Conservation (phyloP, 768 basidiomycete species). For the Pisolithus microcarpus region DNA sequence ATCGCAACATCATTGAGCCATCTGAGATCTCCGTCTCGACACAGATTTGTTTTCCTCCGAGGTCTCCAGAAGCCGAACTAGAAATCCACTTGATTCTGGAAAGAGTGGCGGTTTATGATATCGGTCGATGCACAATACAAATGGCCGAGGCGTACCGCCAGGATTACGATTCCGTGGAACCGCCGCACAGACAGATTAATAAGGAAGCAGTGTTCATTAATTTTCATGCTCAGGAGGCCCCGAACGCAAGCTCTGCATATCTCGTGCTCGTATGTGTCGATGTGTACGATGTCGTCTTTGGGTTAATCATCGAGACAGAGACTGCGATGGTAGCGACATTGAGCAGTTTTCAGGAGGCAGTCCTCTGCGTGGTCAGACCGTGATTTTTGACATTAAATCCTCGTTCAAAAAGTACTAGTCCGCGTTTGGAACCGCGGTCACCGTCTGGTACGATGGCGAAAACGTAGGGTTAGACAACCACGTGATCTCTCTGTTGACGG, state of each 20-base stretch:
- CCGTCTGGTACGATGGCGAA: too few species aligned
- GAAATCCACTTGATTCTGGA: slow-evolving; percentile 29
- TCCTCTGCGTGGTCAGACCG: slow-evolving; percentile 26
- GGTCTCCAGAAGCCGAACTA: slow-evolving; percentile 40
- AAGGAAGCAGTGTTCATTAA: slow-evolving; percentile 50
- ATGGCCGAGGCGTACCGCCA: slow-evolving; percentile 18
- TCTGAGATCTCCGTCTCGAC: slow-evolving; percentile 24
- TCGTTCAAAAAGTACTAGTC: slow-evolving; percentile 30
- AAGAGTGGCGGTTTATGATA: background rate
- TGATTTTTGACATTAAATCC: slow-evolving; percentile 37
- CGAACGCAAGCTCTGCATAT: slow-evolving; percentile 49
- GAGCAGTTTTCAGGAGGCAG: slow-evolving; percentile 18
- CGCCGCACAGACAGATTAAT: slow-evolving; percentile 45
- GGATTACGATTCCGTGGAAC: slow-evolving; percentile 24
- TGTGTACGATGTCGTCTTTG: slow-evolving; percentile 33
- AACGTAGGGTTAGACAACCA: background rate
- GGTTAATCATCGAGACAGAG: slow-evolving; percentile 42
- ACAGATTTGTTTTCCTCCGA: slow-evolving; percentile 36
- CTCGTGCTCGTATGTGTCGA: slow-evolving; percentile 30
- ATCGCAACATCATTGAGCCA: too few species aligned
- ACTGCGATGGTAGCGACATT: slow-evolving; percentile 42
- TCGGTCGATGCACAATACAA: background rate
- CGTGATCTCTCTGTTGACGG: background rate
- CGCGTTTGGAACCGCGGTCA: slow-evolving; percentile 7
- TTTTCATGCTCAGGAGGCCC: slow-evolving; percentile 23